phyloP scores from a whole-genome alignment of 2,329 filamentous ascomycete species.

The Chalaropsis ovoidea region DNA sequence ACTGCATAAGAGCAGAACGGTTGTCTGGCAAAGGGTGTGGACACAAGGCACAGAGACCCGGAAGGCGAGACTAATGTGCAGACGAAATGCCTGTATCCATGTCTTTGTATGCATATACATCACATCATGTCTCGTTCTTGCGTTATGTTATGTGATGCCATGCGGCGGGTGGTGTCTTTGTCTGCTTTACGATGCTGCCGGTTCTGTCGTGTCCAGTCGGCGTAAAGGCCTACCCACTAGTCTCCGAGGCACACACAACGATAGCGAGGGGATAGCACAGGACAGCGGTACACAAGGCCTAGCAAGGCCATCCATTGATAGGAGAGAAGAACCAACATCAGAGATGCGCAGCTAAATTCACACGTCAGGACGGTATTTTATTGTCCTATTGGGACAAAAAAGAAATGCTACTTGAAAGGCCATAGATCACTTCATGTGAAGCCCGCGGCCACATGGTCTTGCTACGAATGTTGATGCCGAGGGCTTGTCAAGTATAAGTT shows the following conservation, averaged over 20 bases:
- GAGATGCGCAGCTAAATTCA: neutral
- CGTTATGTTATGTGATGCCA: neutral
- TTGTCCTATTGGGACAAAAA: neutral
- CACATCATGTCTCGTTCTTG: conserved; percentile 6
- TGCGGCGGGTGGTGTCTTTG: neutral
- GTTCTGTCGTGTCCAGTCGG: neutral
- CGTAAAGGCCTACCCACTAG: neutral
- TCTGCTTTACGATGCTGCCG: neutral
- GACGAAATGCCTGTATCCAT: neutral
- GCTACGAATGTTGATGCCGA: neutral
- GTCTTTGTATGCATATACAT: conserved; percentile 9
- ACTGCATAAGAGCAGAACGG: neutral
- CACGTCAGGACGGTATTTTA: neutral
- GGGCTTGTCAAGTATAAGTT: neutral
- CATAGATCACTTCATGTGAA: neutral
- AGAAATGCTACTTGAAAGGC: neutral
- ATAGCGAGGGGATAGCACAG: neutral
- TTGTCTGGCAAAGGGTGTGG: neutral
- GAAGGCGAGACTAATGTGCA: neutral
- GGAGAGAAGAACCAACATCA: neutral
- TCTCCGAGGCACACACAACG: neutral
- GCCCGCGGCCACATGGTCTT: neutral
- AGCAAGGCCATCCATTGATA: neutral
- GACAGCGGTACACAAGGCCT: neutral
- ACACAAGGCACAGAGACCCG: neutral